Conservation (phyloP, 176 grass and related monocot genomes). For the Paspalum vaginatum region DNA sequence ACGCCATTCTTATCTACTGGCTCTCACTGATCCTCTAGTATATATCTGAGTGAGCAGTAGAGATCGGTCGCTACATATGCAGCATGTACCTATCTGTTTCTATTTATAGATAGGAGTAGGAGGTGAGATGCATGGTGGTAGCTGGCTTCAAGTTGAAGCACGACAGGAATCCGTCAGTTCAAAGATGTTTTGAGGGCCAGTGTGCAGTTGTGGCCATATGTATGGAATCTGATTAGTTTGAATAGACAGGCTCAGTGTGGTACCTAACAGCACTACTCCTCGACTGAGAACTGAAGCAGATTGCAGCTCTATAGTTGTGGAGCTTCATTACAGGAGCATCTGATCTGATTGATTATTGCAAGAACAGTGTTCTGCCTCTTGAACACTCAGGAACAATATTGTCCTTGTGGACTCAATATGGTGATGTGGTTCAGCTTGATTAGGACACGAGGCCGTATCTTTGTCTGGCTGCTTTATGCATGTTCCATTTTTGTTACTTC, state of each 20-base stretch:
- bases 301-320: not conserved
- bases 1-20: conserved; percentile 45
- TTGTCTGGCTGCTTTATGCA: conserved; percentile 13
- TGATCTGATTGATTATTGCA: not conserved
- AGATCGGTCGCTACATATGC: not conserved
- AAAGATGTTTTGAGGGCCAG: not conserved
- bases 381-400: not conserved
- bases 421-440: conserved; percentile 11
- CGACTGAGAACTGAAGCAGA: not conserved
- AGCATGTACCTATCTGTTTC: not conserved
- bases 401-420: not conserved
- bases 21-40: too few species aligned
- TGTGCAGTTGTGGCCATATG: not conserved
- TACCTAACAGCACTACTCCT: not conserved
- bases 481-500: not conserved
- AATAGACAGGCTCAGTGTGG: too few species aligned
- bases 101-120: not conserved
- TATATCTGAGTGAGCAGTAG: too few species aligned
- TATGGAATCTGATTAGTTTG: not conserved
- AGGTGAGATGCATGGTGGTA: not conserved
- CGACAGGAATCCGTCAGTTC: not conserved
- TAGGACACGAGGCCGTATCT: conserved; percentile 18
- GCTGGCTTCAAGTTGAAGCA: conserved; percentile 10
- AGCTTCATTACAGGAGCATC: conserved; percentile 22
- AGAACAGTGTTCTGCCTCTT: not conserved